Conservation (phyloP, 2,329 filamentous ascomycete species). For the Xylaria sp. region DNA sequence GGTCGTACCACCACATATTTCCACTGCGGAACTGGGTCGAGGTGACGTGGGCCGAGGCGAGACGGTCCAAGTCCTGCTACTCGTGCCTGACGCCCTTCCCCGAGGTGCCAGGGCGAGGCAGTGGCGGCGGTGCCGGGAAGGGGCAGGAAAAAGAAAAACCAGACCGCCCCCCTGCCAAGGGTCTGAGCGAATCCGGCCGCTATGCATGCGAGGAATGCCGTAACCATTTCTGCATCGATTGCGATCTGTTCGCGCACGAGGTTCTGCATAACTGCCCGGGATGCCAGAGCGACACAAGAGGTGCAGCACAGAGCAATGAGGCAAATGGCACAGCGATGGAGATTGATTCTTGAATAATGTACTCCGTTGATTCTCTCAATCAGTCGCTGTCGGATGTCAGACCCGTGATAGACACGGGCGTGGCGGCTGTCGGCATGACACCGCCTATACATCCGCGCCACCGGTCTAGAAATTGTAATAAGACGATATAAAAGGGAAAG, state of each 20-base stretch:
- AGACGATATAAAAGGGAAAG: slow-evolving; percentile 2
- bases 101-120: slow-evolving; percentile 41
- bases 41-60: slow-evolving; percentile 80
- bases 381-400: background rate
- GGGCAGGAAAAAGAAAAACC: slow-evolving; percentile 24
- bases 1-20: slow-evolving; percentile 94
- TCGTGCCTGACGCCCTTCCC: slow-evolving; percentile 80
- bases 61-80: slow-evolving; percentile 69
- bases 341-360: slow-evolving; percentile 45
- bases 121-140: slow-evolving; percentile 25
- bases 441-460: background rate
- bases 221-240: slow-evolving; percentile 97
- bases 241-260: slow-evolving; percentile 94
- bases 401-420: background rate
- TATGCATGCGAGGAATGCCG: slow-evolving; percentile 89
- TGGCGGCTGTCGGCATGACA: background rate
- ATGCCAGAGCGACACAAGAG: slow-evolving; percentile 66
- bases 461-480: slow-evolving; percentile 4
- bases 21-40: slow-evolving; percentile 89
- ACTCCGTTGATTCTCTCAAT: background rate
- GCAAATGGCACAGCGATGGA: slow-evolving; percentile 51
- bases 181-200: slow-evolving; percentile 81
- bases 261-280: slow-evolving; percentile 95
- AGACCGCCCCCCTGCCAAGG: slow-evolving; percentile 50
- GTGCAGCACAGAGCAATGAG: slow-evolving; percentile 28